Conservation (phyloP, 768 basidiomycete genomes). For the Flagelloscypha sp. region DNA sequence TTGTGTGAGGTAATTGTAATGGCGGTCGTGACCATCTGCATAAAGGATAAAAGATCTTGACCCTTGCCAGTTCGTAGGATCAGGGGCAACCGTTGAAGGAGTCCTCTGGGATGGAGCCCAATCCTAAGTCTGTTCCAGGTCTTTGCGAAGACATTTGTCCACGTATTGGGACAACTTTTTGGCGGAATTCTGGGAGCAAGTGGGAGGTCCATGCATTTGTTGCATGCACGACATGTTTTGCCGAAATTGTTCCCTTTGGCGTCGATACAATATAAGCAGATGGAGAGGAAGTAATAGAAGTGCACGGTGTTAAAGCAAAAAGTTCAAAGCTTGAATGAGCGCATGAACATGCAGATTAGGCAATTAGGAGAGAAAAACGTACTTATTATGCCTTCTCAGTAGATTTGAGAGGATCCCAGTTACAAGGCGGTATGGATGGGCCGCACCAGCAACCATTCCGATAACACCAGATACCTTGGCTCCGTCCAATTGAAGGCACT, state of each 20-base stretch:
- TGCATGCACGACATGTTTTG: slow-evolving; percentile 69
- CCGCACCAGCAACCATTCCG: slow-evolving; percentile 45
- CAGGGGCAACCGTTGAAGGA: slow-evolving; percentile 6
- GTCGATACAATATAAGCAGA: slow-evolving; percentile 51
- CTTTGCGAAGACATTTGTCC: slow-evolving; percentile 60
- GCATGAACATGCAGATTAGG: too few relatives aligned
- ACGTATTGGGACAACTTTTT: slow-evolving; percentile 53
- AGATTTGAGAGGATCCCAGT: slow-evolving; percentile 50
- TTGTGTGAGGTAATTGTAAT: slow-evolving; percentile 66
- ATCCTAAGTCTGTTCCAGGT: slow-evolving; percentile 31
- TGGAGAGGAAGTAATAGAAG: slow-evolving; percentile 31
- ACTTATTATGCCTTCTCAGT: slow-evolving; percentile 39
- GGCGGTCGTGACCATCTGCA: slow-evolving; percentile 26
- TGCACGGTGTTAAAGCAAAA: slow-evolving; percentile 56
- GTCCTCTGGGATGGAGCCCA: slow-evolving; percentile 5
- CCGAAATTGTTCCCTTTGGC: slow-evolving; percentile 44
- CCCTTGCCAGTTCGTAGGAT: slow-evolving; percentile 25
- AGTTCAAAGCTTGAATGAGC: slow-evolving; percentile 41
- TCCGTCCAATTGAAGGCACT: slow-evolving; percentile 1
- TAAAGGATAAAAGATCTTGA: slow-evolving; percentile 53
- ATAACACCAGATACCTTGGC: slow-evolving; percentile 23
- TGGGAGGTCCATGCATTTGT: slow-evolving; percentile 80
- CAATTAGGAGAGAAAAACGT: background rate
- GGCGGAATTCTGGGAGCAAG: slow-evolving; percentile 53
- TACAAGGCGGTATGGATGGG: slow-evolving; percentile 65